Base-by-base conservation (phyloP, 805 yeast species). In the Saturnispora halmiae region DNA sequence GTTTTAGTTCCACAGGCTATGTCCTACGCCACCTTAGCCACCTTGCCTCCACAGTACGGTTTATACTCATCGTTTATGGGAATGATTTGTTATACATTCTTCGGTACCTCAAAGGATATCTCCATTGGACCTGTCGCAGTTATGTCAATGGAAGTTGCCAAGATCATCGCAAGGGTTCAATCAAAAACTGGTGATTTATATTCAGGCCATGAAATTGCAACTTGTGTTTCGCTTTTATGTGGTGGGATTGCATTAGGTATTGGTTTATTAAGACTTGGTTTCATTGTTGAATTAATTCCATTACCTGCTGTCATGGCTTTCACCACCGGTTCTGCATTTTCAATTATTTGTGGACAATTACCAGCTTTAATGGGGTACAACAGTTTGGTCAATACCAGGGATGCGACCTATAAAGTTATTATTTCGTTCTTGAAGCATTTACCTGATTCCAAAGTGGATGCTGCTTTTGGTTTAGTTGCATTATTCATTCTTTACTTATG, bases 121-220 rank as follows among this genome's bases (percentile, higher is more conserved):
- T 82, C 94, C 46, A 87, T 88, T 52, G 96, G 96, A 21, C 96
- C 96, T 9, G 96, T 88, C 28, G 96, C 96, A 10, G 96, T 88
- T 43, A 87, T 88, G 95, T 82, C 94, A 13, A 60, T 77, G 49
- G 88, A 86, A 58, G 86, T 84, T 27, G 79, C 88, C 37, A 83
- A 80, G 58, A 86, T 84, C 42, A 70, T 88, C 41, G 70, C 75
- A 21, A 66, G 67, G 37, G 92, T 87, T 9, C 73, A 74, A 46
- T 65, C 51, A 10, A 71, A 67, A 45, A 37, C 52, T 33, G 54
- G 54, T 26, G 56, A 58, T 34, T 19, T 27, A 11, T 67, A 70
- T 47, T 69, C 75, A 0, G 82, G 77, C 3, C 85, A 88, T 1
- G 70, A 70, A 36, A 82, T 88, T 59, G 96, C 95, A 13, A 82